phyloP scores from a whole-genome alignment of 305 asterid species.

The Nicotiana rustica region DNA sequence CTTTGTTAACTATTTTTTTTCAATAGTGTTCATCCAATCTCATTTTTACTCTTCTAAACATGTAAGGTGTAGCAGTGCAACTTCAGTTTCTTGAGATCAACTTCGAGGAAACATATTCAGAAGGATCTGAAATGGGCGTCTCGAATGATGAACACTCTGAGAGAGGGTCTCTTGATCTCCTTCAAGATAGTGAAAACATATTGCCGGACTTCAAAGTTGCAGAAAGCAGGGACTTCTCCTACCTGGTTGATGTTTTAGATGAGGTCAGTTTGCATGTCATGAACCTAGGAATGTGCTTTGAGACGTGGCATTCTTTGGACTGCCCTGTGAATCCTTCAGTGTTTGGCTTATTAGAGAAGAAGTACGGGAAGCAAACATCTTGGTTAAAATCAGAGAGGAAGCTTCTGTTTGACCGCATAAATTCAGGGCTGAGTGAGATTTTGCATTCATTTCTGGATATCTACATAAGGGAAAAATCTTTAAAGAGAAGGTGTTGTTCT shows the following conservation, averaged over 20 bases:
- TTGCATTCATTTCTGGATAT: conserved; percentile 43
- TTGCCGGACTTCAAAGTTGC: conserved; percentile 52
- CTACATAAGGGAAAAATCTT: conserved; percentile 38
- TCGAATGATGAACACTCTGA: conserved; percentile 63
- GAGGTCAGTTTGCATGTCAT: conserved; percentile 51
- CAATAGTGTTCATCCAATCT: not conserved
- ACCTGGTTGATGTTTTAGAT: conserved; percentile 76
- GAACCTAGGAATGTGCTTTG: conserved; percentile 46
- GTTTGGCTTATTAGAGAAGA: conserved; percentile 67
- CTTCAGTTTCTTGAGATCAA: conserved; percentile 44
- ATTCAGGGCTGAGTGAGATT: conserved; percentile 55
- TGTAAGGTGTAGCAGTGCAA: conserved; percentile 43
- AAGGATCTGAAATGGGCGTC: conserved; percentile 62
- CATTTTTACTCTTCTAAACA: not conserved
- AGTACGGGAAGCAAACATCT: conserved; percentile 68
- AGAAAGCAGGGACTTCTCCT: conserved; percentile 66
- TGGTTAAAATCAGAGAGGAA: conserved; percentile 67
- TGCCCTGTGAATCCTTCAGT: conserved; percentile 58
- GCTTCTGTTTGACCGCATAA: conserved; percentile 72
- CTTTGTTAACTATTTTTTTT: not conserved
- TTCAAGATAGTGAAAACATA: conserved; percentile 41
- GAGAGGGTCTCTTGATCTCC: conserved; percentile 40
- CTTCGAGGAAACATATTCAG: conserved; percentile 61
- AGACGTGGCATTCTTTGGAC: conserved; percentile 55
- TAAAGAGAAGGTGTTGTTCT: conserved; percentile 43